Evolutionary conservation across 352 stramenopile species (phyloP), one percentile per base, ranked within the genome.

Genomic region (Thalassiosira allenii): DNA sequence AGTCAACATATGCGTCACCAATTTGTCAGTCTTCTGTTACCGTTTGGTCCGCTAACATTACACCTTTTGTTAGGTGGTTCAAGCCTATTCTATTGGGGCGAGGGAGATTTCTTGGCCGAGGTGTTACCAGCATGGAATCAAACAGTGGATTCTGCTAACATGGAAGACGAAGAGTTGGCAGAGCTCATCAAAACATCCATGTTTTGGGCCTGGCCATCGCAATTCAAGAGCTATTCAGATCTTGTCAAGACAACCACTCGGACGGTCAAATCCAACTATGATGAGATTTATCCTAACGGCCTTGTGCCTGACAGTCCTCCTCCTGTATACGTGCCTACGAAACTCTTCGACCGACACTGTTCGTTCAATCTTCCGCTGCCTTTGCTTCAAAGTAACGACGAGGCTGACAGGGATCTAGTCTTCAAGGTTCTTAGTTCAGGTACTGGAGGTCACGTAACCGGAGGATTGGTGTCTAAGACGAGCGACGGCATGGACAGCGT

Each of bases 401-500:
- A 47, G 40, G 40, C 17, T 17, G 40, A 47, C 9, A 9, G 40
- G 9, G 40, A 47, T 17, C 9, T 47, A 17, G 9, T 47, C 17
- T 47, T 17, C 17, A 47, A 47, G 17, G 17, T 47, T 47, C 40
- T 47, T 9, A 47, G 40, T 17, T 17, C 9, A 47, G 40, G 9
- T 17, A 17, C 9, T 47, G 40, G 40, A 17, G 40, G 17, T 17
- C 40, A 47, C 40, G 17, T 17, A 17, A 47, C 40, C 17, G 40
- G 40, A 17, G 40, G 40, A 17, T 33, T 17, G 9, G 51, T 59
- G 51, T 12, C 51, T 34, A 11, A 23, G 20, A 9, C n/a, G 25
- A 59, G 9, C 53, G 57, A 67, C 53, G 27, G 41, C 12, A 67
- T 67, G 57, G 29, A 57, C 29, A 34, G 30, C 4, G 27, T 67